These are phyloP conservation scores for Staphylotrichum tortipilum DNA, from an alignment of 495 filamentous ascomycete genomes.

Conservation along the genomic window DNA sequence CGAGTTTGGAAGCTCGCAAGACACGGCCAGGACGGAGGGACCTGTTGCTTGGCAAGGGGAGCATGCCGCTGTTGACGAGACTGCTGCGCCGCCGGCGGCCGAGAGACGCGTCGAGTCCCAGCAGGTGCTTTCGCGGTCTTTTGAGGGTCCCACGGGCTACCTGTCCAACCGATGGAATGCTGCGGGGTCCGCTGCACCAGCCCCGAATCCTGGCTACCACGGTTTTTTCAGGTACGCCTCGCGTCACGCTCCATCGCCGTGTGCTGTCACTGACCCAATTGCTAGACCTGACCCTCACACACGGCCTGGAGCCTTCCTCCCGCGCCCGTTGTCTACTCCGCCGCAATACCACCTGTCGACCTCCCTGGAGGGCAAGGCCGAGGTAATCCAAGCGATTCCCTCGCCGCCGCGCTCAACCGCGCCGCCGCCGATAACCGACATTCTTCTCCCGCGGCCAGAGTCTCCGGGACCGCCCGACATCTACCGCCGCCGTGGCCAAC, in stretches of 20 bases:
- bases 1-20: constrained; percentile 4
- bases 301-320: not conserved
- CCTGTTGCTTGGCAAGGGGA: not conserved
- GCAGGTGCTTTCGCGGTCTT: constrained; percentile 17
- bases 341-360: constrained; percentile 58
- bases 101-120: not conserved
- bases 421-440: constrained; percentile 20
- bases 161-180: constrained; percentile 33
- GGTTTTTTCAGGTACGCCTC: constrained; percentile 30
- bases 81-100: constrained; percentile 10
- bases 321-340: constrained; percentile 23
- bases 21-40: not conserved
- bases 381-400: constrained; percentile 60
- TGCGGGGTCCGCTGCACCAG: constrained; percentile 28
- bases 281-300: constrained; percentile 29
- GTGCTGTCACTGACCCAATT: not conserved
- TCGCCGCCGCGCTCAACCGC: constrained; percentile 53
- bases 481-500: constrained; percentile 48
- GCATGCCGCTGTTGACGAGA: not conserved
- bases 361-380: constrained; percentile 75
- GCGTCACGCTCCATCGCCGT: not conserved
- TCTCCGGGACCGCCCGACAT: constrained; percentile 39
- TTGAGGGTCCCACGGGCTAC: constrained; percentile 30
- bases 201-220: constrained; percentile 25
- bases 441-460: constrained; percentile 46